Base-by-base conservation (phyloP, 2,329 filamentous ascomycete genomes). In the Aureobasidium sp. region DNA sequence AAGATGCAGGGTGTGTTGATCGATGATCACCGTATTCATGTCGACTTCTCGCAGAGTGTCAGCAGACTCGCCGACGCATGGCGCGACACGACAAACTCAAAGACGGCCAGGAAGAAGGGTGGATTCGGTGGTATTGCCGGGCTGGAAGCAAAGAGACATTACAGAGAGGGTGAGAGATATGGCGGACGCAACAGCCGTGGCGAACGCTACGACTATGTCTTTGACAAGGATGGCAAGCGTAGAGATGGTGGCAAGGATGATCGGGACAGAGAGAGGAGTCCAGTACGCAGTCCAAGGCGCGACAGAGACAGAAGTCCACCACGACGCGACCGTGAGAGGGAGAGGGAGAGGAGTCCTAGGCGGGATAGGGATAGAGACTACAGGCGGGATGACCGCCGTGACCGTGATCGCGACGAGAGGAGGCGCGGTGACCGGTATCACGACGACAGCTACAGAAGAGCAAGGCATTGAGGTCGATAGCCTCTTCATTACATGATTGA, bases 1-100 rank as follows among this genome's bases (percentile, higher is more conserved):
- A 99, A 99, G 76, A 99, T 99, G 94, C 91, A 99, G 73, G 90
- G 88, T 2, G 93, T 97, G 1, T 77, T 99, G 60, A 97, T 99
- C 65, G 94, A 99, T 69, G 94, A 99, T 68, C 89, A 96, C 65
- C 87, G 94, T 43, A 99, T 99, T 64, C 94, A 99, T 70, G 94
- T 99, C 60, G 94, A 99, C 75, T 99, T 99, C 74, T 96, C 92
- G 11, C 94, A 99, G 76, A 96, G 90, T 71, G 94, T 88, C 11
- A 85, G 83, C 64, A 93, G 90, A 70, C 77, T 99, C 8, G 94
- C 90, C 47, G 90, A 95, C 64, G 86, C 86, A 17, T 99, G 94
- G 94, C 83, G 94, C 64, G 87, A 84, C 62, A 86, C 87, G 43
- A 90, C 92, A 21, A 95, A 95, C 69, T 83, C 81, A 42, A 96